phyloP scores from a whole-genome alignment of 1,284 basidiomycete species.

The Pseudozyma sp. region DNA sequence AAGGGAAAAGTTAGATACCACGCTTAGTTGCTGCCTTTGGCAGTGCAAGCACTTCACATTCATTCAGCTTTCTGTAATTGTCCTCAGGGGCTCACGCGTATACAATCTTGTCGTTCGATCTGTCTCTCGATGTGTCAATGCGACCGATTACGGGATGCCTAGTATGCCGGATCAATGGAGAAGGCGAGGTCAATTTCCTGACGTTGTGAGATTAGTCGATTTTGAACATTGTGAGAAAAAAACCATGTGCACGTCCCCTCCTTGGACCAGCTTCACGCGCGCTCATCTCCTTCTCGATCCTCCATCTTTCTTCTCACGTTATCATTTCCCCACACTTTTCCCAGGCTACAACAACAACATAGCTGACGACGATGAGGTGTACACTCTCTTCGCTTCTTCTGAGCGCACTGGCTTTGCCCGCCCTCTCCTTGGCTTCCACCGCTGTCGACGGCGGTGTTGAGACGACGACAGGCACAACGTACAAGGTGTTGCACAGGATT shows the following conservation, averaged over 20 bases:
- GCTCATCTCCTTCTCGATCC: neutral
- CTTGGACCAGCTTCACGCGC: neutral
- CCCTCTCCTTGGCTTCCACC: neutral
- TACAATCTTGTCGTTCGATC: neutral
- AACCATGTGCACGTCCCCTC: conserved; percentile 1
- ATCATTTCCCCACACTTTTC: neutral
- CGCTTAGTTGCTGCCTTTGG: no score
- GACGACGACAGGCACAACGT: neutral
- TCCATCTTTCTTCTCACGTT: neutral
- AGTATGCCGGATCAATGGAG: no score
- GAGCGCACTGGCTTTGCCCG: neutral
- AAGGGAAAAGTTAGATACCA: neutral
- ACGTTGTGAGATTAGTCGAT: neutral
- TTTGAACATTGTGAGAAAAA: neutral
- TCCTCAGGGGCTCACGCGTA: neutral
- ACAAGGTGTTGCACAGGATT: conserved; percentile 32
- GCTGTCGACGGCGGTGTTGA: no score
- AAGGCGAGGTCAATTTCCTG: neutral
- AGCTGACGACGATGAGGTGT: neutral
- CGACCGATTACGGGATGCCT: no score
- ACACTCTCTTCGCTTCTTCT: neutral
- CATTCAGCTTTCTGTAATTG: no score
- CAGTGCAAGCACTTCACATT: no score
- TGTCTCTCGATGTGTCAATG: neutral
- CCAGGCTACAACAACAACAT: no score